Conservation (phyloP, 2,329 filamentous ascomycete genomes). For the Nothophoma quercina region DNA sequence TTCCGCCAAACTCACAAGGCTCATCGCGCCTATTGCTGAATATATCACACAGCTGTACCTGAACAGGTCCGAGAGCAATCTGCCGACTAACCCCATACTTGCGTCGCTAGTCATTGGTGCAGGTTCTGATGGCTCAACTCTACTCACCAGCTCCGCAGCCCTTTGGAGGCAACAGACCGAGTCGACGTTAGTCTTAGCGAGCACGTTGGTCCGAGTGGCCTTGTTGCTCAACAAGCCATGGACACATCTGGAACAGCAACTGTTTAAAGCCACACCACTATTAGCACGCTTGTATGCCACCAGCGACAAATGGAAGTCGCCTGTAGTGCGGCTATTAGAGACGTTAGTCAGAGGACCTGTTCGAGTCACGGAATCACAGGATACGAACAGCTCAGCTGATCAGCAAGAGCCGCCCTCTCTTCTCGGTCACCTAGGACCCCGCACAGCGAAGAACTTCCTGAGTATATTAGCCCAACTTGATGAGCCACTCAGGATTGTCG, state of each 20-base stretch:
- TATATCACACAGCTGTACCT: conserved; percentile 82
- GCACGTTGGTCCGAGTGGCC: conserved; percentile 74
- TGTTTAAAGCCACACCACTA: conserved; percentile 82
- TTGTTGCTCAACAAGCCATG: conserved; percentile 69
- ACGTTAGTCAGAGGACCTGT: conserved; percentile 75
- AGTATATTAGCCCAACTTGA: conserved; percentile 79
- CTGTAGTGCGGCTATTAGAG: conserved; percentile 74
- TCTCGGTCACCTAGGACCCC: conserved; percentile 85
- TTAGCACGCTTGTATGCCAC: conserved; percentile 78
- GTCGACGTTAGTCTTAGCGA: conserved; percentile 71
- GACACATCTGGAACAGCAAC: conserved; percentile 74
- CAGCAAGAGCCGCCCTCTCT: conserved; percentile 81
- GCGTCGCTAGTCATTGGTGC: conserved; percentile 69
- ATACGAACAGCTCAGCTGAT: conserved; percentile 9
- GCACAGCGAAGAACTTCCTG: conserved; percentile 84
- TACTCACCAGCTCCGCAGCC: conserved; percentile 49
- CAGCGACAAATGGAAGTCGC: conserved; percentile 69
- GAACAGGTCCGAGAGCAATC: conserved; percentile 70
- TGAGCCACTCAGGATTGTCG: conserved; percentile 71
- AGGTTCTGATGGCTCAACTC: conserved; percentile 49
- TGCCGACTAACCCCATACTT: conserved; percentile 80
- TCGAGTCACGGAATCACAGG: conserved; percentile 55
- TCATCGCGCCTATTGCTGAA: conserved; percentile 75
- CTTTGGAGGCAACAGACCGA: conserved; percentile 68
- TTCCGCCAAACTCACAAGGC: conserved; percentile 63